phyloP scores from a whole-genome alignment of 371 early-diverging fungal genomes.

The Syncephalastrum sp. region DNA sequence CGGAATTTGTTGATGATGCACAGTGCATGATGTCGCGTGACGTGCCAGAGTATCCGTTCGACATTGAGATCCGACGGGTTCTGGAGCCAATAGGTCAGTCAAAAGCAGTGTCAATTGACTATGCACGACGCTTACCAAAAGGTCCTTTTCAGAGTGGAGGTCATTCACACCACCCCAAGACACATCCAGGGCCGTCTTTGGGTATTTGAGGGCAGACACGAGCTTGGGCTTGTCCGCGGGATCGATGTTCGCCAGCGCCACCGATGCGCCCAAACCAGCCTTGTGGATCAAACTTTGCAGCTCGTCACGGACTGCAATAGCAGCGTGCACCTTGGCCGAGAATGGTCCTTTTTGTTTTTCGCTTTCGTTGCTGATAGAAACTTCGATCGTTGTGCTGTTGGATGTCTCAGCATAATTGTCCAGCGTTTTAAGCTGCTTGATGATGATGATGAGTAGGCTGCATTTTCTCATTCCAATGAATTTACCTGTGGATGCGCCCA shows the following conservation, averaged over 20 bases:
- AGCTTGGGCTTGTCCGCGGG: slow-evolving; percentile 28
- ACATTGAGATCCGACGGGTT: slow-evolving; percentile 50
- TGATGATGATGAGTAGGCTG: not conserved
- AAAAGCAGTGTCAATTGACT: not conserved
- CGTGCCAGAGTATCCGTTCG: slow-evolving; percentile 49
- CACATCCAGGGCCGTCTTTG: slow-evolving; percentile 31
- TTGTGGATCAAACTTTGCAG: slow-evolving; percentile 39
- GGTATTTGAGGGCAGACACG: slow-evolving; percentile 39
- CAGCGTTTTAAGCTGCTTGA: too few relatives aligned
- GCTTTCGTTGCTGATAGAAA: slow-evolving; percentile 30
- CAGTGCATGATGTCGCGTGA: slow-evolving; percentile 48
- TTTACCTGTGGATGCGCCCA: slow-evolving; percentile 42
- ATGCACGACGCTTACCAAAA: slow-evolving; percentile 23
- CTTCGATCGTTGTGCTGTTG: slow-evolving; percentile 26
- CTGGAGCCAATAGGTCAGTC: slow-evolving; percentile 15
- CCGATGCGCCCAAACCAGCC: slow-evolving; percentile 47
- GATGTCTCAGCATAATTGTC: too few relatives aligned
- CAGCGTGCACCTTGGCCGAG: slow-evolving; percentile 14
- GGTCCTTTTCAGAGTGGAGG: slow-evolving; percentile 27
- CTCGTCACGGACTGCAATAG: slow-evolving; percentile 40
- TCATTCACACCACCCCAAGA: slow-evolving; percentile 36
- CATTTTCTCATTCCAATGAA: not conserved
- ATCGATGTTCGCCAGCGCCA: slow-evolving; percentile 25
- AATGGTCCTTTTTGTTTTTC: slow-evolving; percentile 17
- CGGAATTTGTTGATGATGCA: slow-evolving; percentile 52